Conservation (phyloP, 2,329 filamentous ascomycete species). For the Colletotrichum cereale region DNA sequence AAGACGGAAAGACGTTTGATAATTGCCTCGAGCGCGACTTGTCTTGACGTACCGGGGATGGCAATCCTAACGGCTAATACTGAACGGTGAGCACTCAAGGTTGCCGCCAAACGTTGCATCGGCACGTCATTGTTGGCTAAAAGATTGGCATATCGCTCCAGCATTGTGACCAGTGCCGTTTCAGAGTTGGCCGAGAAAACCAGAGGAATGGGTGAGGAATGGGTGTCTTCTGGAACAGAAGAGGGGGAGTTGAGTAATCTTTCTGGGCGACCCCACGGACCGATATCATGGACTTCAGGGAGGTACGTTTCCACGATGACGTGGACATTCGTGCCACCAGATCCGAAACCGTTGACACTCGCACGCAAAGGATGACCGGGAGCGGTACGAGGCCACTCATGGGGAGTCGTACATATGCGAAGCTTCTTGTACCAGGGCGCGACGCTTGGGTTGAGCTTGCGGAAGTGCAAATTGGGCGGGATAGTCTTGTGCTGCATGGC, state of each 20-base stretch:
- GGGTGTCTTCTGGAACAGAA: too few species aligned
- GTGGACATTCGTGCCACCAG: constrained; percentile 19
- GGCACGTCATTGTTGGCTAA: too few species aligned
- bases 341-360: neutral
- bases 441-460: constrained; percentile 46
- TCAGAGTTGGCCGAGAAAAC: constrained; percentile 4
- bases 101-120: too few species aligned
- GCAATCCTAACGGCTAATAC: too few species aligned
- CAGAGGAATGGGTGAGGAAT: too few species aligned
- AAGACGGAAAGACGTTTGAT: too few species aligned
- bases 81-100: too few species aligned
- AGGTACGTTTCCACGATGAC: constrained; percentile 38
- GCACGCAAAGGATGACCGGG: neutral
- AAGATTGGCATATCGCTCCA: too few species aligned
- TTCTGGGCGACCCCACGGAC: too few species aligned
- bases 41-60: too few species aligned
- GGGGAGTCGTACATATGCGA: neutral
- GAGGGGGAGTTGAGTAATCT: neutral
- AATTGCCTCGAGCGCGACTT: too few species aligned
- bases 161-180: neutral
- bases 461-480: constrained; percentile 49
- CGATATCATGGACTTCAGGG: too few species aligned
- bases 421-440: constrained; percentile 39
- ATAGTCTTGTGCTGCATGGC: constrained; percentile 42
- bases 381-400: neutral